Evolutionary conservation across 176 grass and related monocot genomes (phyloP).

Genomic region (Phragmites australis): DNA sequence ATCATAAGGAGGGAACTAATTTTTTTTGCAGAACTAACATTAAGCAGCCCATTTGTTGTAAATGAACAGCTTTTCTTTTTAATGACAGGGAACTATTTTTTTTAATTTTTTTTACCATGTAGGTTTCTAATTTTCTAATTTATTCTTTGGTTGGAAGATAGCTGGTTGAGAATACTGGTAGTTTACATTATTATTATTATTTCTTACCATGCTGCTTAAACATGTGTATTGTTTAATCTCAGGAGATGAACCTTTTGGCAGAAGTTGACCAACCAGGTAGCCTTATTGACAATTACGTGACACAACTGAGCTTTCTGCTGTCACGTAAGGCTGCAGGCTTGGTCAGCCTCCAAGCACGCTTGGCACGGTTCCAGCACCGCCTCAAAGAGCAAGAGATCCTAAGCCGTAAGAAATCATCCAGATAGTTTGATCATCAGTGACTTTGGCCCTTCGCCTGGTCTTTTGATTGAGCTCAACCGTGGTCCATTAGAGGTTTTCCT

Average conservation of each 20-base stretch:
- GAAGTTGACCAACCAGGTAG: conserved; percentile 96
- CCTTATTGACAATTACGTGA: conserved; percentile 92
- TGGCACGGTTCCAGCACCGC: conserved; percentile 86
- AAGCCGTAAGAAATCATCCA: conserved; percentile 75
- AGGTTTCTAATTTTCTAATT: background rate
- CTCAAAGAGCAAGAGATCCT: conserved; percentile 98
- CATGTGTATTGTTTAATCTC: conserved; percentile 16
- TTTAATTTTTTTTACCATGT: no score
- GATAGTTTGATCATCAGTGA: conserved; percentile 28
- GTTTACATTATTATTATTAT: background rate
- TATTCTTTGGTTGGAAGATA: background rate
- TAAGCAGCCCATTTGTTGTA: background rate
- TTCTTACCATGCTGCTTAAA: conserved; percentile 21
- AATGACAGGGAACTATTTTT: background rate
- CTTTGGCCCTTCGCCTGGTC: background rate
- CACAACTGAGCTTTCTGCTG: conserved; percentile 87
- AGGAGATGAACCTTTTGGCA: conserved; percentile 99
- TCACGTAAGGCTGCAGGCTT: conserved; percentile 90
- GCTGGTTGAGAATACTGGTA: conserved; percentile 1
- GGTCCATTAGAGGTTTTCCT: background rate
- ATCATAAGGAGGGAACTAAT: background rate
- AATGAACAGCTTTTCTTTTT: background rate
- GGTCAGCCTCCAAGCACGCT: conserved; percentile 87
- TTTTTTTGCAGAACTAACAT: background rate
- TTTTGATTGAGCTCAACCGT: conserved; percentile 1